Base-by-base conservation (phyloP, 2,329 filamentous ascomycete species). In the Hawksworthiomyces lignivorus region DNA sequence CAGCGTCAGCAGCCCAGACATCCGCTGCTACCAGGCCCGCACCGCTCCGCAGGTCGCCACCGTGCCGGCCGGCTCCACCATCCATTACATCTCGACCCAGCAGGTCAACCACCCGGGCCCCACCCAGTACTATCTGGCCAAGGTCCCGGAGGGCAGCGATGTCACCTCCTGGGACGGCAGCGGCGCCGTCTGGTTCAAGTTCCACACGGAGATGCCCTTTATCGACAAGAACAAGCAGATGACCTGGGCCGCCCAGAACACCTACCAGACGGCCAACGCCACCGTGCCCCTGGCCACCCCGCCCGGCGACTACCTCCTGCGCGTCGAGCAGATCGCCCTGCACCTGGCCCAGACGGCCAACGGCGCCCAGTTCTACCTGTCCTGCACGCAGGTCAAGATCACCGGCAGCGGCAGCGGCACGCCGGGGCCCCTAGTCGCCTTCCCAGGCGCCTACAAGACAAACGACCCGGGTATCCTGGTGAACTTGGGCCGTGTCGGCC, bases 151-250 rank as follows among this genome's bases (percentile, higher is more conserved):
- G 18, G 61, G 60, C 1, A 38, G 51, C 18, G 54, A 54, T 12
- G 61, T 56, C 21, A 53, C 54, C 4, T 58, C 52, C 12, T 64
- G 57, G 54, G 62, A 64, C 40, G 62, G 62, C 8, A 54, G 56
- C 2, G 63, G 63, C 3, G 54, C 52, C 14, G 59, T 61, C 3
- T 64, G 61, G 61, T 63, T 62, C 53, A 60, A 60, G 54, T 54
- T 62, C 34, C 52, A 54, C 42, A 63, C 63, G 1, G 44, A 43
- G 44, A 54, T 61, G 52, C 67, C 70, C n/a, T 57, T 57, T 9
- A 64, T 69, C 48, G 66, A 67, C 48, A 56, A 59, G 43, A 66
- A 67, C 44, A 71, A 69, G 56, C 62, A 67, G 43, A 61, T 74
- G 20, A 66, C 64, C 30, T 62, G 58, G 60, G 56, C 59, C 2